Base-by-base conservation (phyloP, 2,329 filamentous ascomycete genomes). In the Ceratocystis alfenasii region DNA sequence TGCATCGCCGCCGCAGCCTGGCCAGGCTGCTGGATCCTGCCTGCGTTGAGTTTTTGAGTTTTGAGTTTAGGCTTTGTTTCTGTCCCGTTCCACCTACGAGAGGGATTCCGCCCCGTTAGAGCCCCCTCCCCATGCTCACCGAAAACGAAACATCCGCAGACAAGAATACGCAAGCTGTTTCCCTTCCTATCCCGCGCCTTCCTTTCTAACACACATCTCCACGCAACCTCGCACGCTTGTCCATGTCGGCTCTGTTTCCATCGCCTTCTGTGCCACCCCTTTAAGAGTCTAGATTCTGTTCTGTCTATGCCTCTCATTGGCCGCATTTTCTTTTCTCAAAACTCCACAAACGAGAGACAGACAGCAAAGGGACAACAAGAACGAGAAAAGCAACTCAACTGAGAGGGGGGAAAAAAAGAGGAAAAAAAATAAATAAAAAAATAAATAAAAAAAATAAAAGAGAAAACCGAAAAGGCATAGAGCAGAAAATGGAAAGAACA, bases 1-100 rank as follows among this genome's bases (percentile, higher is more conserved):
- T 50, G 48, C 8, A 59, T 20, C 55, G 33, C 28, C 28, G 33
- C 55, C 17, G 15, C 30, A 36, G 25, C 48, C 22, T 25, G 8
- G 20, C 20, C 20, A 8, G 20, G n/a, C 15, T 4, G 20, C 20
- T 15, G 8, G 28, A 53, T 53, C 48, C 48, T 53, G 4, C 1
- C 10, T 15, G 1, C 4, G 48, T 53, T 22, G 20, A 12, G 6
- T n/a, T 48, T 53, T 15, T 53, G 48, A 59, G 55, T 33, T 59
- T 33, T 17, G 28, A 33, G 55, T 59, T 59, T 59, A 20, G 55
- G 12, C n/a, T 59, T 59, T 59, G 55, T 59, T 59, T 59, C 55
- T 36, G 55, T n/a, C 55, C 12, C 22, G 17, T 59, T 33, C 55
- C 55, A 59, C 25, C 15, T 59, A 8, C 12, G 33, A n/a, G 28